Evolutionary conservation across 2,329 filamentous ascomycete species (phyloP).

Genomic region (Penicillium italicum): DNA sequence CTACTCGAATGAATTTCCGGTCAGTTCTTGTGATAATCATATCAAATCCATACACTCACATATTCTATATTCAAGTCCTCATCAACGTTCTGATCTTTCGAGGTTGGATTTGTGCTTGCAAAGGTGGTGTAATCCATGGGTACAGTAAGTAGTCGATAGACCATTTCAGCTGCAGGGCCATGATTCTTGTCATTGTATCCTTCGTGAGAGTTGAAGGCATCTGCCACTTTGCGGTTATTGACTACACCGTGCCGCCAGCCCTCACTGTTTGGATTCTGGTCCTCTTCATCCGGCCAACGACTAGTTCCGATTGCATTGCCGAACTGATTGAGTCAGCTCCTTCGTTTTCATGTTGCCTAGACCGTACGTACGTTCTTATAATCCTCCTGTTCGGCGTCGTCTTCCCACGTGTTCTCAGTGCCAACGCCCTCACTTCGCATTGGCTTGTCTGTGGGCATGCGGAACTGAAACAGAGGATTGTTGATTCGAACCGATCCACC

Average conservation of each 20-base stretch:
- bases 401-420: slow-evolving; percentile 8
- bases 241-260: slow-evolving; percentile 19
- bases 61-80: slow-evolving; percentile 18
- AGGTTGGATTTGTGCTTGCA: slow-evolving; percentile 24
- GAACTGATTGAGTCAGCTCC: slow-evolving; percentile 9
- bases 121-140: slow-evolving; percentile 17
- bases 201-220: slow-evolving; percentile 11
- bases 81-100: slow-evolving; percentile 8
- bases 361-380: slow-evolving; percentile 1
- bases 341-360: neutral
- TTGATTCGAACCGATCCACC: slow-evolving; percentile 36
- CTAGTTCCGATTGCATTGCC: slow-evolving; percentile 18
- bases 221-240: slow-evolving; percentile 21
- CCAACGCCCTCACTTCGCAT: slow-evolving; percentile 12
- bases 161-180: slow-evolving; percentile 18
- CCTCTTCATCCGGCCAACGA: slow-evolving; percentile 25
- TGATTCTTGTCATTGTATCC: slow-evolving; percentile 12
- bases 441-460: slow-evolving; percentile 26
- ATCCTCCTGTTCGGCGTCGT: slow-evolving; percentile 6
- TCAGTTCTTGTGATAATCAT: neutral
- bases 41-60: slow-evolving; percentile 34
- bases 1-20: neutral
- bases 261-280: slow-evolving; percentile 12
- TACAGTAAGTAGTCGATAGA: slow-evolving; percentile 17
- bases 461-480: slow-evolving; percentile 48